phyloP scores from a whole-genome alignment of 1,284 basidiomycete genomes.

The Ustilago tritici region DNA sequence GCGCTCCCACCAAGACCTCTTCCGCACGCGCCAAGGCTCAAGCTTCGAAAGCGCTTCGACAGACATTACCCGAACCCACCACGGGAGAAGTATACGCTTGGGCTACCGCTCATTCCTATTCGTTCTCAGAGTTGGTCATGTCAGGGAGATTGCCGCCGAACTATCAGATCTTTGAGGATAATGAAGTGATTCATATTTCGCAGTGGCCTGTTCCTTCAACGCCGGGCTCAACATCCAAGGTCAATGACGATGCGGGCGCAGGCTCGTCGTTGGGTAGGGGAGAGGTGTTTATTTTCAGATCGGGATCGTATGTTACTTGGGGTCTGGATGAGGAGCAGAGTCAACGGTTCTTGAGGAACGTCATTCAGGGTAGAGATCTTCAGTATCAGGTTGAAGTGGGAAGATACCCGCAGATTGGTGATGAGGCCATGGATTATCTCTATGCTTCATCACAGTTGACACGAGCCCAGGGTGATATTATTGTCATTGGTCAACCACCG shows the following conservation, averaged over 20 bases:
- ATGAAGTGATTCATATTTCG: slow-evolving; percentile 66
- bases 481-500: slow-evolving; percentile 64
- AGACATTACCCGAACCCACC: slow-evolving; percentile 42
- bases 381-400: slow-evolving; percentile 49
- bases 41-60: slow-evolving; percentile 44
- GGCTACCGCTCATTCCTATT: slow-evolving; percentile 64
- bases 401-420: slow-evolving; percentile 58
- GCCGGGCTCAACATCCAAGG: not conserved
- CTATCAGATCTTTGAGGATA: slow-evolving; percentile 63
- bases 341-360: slow-evolving; percentile 51
- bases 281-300: slow-evolving; percentile 65
- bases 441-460: slow-evolving; percentile 55
- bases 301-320: slow-evolving; percentile 67
- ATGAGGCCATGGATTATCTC: slow-evolving; percentile 68
- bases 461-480: slow-evolving; percentile 64
- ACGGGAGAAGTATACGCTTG: slow-evolving; percentile 60
- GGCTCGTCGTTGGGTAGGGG: slow-evolving; percentile 26
- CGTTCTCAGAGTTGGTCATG: slow-evolving; percentile 55
- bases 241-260: not conserved
- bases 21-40: slow-evolving; percentile 49
- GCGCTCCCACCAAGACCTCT: slow-evolving; percentile 33
- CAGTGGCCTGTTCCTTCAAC: slow-evolving; percentile 51
- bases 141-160: slow-evolving; percentile 53
- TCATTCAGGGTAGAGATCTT: slow-evolving; percentile 51
- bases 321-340: slow-evolving; percentile 60